Percentiles rank a stretch among this genome's conserved stretches.
Conservation (phyloP, 2,329 filamentous ascomycete species). For the Coniochaeta sp. region DNA sequence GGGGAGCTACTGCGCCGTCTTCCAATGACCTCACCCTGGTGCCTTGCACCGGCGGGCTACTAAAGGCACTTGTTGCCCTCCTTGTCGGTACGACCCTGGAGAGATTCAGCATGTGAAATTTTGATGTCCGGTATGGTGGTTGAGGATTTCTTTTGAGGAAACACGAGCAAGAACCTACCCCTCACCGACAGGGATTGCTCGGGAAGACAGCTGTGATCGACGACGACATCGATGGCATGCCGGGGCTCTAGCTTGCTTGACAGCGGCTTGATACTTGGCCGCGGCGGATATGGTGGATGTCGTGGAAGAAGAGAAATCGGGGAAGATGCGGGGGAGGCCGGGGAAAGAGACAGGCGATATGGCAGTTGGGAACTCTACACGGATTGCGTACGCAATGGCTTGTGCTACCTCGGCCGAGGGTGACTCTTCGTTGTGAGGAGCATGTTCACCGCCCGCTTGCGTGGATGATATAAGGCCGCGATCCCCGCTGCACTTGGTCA, state of each 20-base stretch:
- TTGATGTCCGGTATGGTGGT: too few relatives aligned
- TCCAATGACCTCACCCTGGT: conserved; percentile 2
- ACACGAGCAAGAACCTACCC: not conserved
- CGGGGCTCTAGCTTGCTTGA: not conserved
- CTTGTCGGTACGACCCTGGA: not conserved
- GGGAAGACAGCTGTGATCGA: not conserved
- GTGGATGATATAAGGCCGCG: not conserved
- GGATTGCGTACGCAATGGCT: not conserved
- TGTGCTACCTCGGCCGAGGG: not conserved
- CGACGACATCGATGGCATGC: not conserved
- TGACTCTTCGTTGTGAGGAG: not conserved
- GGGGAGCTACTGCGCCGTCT: not conserved
- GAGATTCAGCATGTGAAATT: not conserved
- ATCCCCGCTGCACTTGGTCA: not conserved
- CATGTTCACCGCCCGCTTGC: not conserved
- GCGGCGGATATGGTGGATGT: not conserved
- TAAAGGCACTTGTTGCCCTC: not conserved
- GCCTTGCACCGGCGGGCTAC: not conserved
- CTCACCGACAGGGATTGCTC: conserved; percentile 2
- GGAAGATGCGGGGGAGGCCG: not conserved
- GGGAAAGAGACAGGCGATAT: not conserved
- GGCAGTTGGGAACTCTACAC: not conserved
- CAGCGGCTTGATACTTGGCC: not conserved
- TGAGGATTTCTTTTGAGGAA: too few relatives aligned
- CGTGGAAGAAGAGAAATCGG: not conserved